These are phyloP conservation scores for Suillus luteus DNA, from an alignment of 768 basidiomycete genomes.

Conservation along the genomic window DNA sequence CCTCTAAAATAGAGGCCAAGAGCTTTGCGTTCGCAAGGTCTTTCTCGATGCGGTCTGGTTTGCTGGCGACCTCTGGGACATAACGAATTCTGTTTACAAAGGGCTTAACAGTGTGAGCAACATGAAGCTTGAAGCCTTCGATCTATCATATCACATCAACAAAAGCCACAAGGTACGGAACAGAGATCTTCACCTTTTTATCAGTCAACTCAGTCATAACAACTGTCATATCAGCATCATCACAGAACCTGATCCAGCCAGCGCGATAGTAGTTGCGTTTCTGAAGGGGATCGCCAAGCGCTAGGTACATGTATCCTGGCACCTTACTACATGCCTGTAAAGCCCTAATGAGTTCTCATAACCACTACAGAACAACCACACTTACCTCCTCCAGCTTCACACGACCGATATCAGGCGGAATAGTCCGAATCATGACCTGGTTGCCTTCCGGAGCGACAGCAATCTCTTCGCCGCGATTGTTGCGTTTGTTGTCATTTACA, in stretches of 20 bases:
- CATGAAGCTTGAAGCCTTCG: slow-evolving; percentile 92
- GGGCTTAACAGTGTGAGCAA: slow-evolving; percentile 77
- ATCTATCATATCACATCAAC: slow-evolving; percentile 54
- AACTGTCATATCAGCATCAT: slow-evolving; percentile 78
- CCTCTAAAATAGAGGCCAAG: slow-evolving; percentile 76
- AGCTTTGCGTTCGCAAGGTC: slow-evolving; percentile 77
- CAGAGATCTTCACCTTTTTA: slow-evolving; percentile 64
- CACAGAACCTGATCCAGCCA: slow-evolving; percentile 87
- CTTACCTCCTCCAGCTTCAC: slow-evolving; percentile 87
- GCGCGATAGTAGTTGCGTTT: slow-evolving; percentile 94
- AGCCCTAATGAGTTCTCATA: slow-evolving; percentile 13
- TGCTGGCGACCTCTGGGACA: slow-evolving; percentile 80
- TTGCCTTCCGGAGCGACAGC: slow-evolving; percentile 76
- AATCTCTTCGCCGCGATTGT: slow-evolving; percentile 69
- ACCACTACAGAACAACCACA: slow-evolving; percentile 13
- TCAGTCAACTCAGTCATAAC: slow-evolving; percentile 78
- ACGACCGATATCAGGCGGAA: slow-evolving; percentile 90
- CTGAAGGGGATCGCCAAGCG: slow-evolving; percentile 88
- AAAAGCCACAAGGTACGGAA: slow-evolving; percentile 7
- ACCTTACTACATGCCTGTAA: slow-evolving; percentile 72
- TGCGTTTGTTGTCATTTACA: slow-evolving; percentile 44
- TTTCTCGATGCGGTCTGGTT: slow-evolving; percentile 76
- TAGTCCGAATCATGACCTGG: slow-evolving; percentile 93
- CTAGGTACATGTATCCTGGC: slow-evolving; percentile 85
- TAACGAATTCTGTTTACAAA: slow-evolving; percentile 78